phyloP scores from a whole-genome alignment of 2,329 filamentous ascomycete species.

The Ceratocystis cubensis region DNA sequence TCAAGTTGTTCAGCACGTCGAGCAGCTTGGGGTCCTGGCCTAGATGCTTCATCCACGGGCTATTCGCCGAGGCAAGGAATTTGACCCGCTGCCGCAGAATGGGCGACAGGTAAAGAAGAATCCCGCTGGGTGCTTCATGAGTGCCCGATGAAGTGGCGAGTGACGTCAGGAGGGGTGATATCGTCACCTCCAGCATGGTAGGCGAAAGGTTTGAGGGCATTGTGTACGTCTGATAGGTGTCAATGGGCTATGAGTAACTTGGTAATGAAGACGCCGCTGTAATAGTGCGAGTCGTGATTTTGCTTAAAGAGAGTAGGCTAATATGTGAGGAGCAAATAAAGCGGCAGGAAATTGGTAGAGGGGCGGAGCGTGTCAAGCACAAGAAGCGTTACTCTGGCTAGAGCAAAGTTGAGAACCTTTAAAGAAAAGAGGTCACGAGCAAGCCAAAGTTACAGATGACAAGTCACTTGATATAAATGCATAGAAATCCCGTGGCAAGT shows the following conservation, averaged over 20 bases:
- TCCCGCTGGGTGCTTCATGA: conserved; percentile 41
- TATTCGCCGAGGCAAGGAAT: conserved; percentile 41
- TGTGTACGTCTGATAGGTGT: neutral
- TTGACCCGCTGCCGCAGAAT: conserved; percentile 55
- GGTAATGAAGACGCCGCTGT: too few species aligned
- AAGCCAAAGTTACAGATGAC: neutral
- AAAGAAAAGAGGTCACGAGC: neutral
- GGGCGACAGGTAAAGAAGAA: conserved; percentile 50
- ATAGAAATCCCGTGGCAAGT: neutral
- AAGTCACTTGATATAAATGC: neutral
- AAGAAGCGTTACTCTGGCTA: neutral
- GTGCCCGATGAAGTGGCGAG: conserved; percentile 48
- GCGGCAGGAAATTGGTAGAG: neutral
- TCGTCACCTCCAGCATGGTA: conserved; percentile 35
- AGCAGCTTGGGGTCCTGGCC: conserved; percentile 62
- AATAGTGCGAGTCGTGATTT: neutral
- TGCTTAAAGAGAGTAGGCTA: neutral
- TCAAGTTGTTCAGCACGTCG: conserved; percentile 50
- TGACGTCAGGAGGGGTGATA: conserved; percentile 47
- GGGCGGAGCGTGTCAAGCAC: neutral
- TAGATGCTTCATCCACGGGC: conserved; percentile 30
- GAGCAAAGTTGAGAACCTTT: neutral
- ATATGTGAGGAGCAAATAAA: neutral
- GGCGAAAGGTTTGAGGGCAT: conserved; percentile 21
- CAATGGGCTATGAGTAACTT: too few species aligned